A percentile compares a stretch with the other conserved stretches of the same genome.
These are phyloP conservation scores for Saksenaea vasiformis DNA, from an alignment of 371 early-diverging fungal species.

Conservation along the genomic window DNA sequence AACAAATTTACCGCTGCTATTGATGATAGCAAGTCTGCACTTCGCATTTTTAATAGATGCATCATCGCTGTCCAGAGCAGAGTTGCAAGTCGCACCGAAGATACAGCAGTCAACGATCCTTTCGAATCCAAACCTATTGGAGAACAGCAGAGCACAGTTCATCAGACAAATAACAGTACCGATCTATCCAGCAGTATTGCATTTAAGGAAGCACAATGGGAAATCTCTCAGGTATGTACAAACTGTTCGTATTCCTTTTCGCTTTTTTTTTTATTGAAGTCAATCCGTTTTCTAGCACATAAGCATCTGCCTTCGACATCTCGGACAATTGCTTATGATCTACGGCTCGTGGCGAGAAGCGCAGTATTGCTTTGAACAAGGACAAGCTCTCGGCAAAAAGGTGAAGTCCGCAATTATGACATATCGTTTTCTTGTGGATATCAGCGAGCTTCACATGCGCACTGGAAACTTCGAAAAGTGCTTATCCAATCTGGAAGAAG, in stretches of 20 bases:
- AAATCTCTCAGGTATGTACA: conserved; percentile 29
- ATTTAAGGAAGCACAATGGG: conserved; percentile 46
- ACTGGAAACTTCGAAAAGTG: conserved; percentile 48
- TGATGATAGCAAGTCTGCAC: conserved; percentile 12
- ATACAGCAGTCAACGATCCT: conserved; percentile 10
- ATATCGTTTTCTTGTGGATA: conserved; percentile 42
- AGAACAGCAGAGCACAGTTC: not conserved
- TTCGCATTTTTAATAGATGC: conserved; percentile 11
- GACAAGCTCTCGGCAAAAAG: conserved; percentile 52
- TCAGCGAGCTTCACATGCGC: conserved; percentile 60
- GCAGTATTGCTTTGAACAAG: conserved; percentile 67
- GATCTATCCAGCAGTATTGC: conserved; percentile 13
- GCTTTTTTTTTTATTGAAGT: conserved; percentile 1
- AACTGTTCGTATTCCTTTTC: not conserved
- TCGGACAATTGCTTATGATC: conserved; percentile 54
- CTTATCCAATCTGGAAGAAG: conserved; percentile 29
- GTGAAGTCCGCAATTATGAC: conserved; percentile 48
- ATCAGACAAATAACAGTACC: not conserved
- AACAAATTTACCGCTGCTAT: conserved; percentile 20
- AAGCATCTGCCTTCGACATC: conserved; percentile 48
- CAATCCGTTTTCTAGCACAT: conserved; percentile 29
- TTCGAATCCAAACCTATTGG: conserved; percentile 10
- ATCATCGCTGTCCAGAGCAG: conserved; percentile 1
- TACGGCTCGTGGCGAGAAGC: conserved; percentile 73
- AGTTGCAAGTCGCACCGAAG: not conserved